These are phyloP conservation scores for Metahyphopichia silvanorum DNA, from an alignment of 805 yeast genomes.

Conservation along the genomic window DNA sequence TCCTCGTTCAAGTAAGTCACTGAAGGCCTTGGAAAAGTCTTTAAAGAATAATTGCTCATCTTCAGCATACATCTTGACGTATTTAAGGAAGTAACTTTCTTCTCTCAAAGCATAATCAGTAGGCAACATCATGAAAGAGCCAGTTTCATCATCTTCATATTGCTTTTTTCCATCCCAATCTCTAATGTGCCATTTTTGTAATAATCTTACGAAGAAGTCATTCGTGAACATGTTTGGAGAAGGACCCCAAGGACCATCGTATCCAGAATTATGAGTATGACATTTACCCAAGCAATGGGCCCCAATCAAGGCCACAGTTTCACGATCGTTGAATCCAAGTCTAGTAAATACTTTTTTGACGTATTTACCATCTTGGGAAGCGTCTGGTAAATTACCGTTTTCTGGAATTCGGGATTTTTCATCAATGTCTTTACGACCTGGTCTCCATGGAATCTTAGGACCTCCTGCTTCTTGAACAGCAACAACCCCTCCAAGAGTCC, in stretches of 20 bases:
- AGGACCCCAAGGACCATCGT: conserved; percentile 45
- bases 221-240: conserved; percentile 39
- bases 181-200: conserved; percentile 52
- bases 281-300: conserved; percentile 42
- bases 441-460: conserved; percentile 76
- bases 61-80: conserved; percentile 46
- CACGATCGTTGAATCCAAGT: conserved; percentile 42
- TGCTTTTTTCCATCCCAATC: conserved; percentile 41
- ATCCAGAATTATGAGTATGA: conserved; percentile 35
- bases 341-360: conserved; percentile 61
- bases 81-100: conserved; percentile 43
- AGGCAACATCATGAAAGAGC: conserved; percentile 53
- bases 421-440: conserved; percentile 67
- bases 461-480: conserved; percentile 80
- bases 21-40: conserved; percentile 46
- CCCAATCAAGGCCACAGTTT: conserved; percentile 40
- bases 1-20: conserved; percentile 45
- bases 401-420: conserved; percentile 52
- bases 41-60: conserved; percentile 48
- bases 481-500: conserved; percentile 74
- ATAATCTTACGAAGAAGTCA: conserved; percentile 35
- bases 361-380: conserved; percentile 60
- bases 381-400: conserved; percentile 74
- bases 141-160: conserved; percentile 37
- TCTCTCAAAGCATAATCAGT: conserved; percentile 53